Evolutionary conservation across 2,329 filamentous ascomycete species (phyloP).

Genomic region (Colletotrichum sp.): DNA sequence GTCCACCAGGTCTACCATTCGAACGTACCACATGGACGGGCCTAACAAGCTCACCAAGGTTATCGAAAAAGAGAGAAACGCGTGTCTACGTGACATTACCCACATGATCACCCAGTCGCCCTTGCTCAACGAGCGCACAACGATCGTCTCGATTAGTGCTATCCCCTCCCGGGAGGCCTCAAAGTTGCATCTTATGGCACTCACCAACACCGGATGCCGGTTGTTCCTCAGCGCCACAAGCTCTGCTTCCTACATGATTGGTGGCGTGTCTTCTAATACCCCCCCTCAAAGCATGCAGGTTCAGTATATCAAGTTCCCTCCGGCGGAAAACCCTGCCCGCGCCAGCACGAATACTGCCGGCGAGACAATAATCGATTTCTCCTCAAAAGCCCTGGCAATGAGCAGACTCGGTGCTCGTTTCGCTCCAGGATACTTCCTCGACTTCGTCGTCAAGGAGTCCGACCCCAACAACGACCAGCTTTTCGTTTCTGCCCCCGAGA

Average conservation of each 20-base stretch:
- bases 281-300: conserved; percentile 97
- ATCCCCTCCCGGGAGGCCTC: conserved; percentile 81
- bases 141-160: conserved; percentile 83
- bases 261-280: conserved; percentile 64
- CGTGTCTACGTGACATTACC: conserved; percentile 74
- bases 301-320: conserved; percentile 95
- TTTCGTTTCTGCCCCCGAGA: conserved; percentile 88
- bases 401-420: conserved; percentile 66
- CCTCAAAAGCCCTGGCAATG: conserved; percentile 51
- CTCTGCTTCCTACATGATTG: conserved; percentile 70
- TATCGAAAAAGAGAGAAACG: conserved; percentile 68
- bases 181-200: conserved; percentile 86
- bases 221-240: conserved; percentile 92
- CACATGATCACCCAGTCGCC: conserved; percentile 82
- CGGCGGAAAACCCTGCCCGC: conserved; percentile 48
- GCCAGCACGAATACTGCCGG: conserved; percentile 25
- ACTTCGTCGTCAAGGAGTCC: conserved; percentile 72
- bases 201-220: conserved; percentile 88
- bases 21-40: conserved; percentile 85
- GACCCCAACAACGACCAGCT: conserved; percentile 68
- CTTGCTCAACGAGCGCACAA: conserved; percentile 71
- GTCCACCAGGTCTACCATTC: conserved; percentile 85
- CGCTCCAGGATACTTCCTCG: conserved; percentile 89
- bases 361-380: conserved; percentile 50
- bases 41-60: conserved; percentile 65